Base-by-base conservation (phyloP, 1,284 basidiomycete species). In the Pisolithus thermaeus region DNA sequence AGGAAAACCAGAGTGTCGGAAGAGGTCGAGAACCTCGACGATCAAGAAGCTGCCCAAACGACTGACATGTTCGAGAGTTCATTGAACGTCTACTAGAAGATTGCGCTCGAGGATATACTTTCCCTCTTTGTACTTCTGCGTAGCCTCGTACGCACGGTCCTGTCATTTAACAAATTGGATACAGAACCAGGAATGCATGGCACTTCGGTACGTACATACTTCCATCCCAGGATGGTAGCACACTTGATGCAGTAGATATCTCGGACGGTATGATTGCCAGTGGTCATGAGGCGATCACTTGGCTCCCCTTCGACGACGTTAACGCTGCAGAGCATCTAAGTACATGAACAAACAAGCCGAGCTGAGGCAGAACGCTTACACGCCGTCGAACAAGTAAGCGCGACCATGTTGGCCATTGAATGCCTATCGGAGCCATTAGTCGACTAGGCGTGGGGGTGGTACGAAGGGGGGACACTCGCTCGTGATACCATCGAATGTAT, bases 81-180 rank as follows among this genome's bases (percentile, higher is more conserved):
- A 89, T 72, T 90, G 85, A 48, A 90, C 87, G 62, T 90, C 87
- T 59, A 83, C 76, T 61, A 95, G 84, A 62, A 94, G 77, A 64
- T 90, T 90, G 64, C 91, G 87, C 72, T 99, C 96, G 53, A 99
- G 87, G 67, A 99, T 98, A 69, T 83, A 97, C 74, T 95, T 95
- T 68, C 93, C 93, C 75, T 99, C 96, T 69, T 99, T 99, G 80
- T 99, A 99, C 70, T 91, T 93, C 77, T 99, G 95, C 12, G 82
- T 79, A 7, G 76, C 65, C 63, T 97, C 93, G 66, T 87, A 97
- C 6, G 96, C 96, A 52, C 82, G 81, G 69, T 97, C 95, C 95
- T 97, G 63, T 30, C 16, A 44, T 9, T 37, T n/a, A 48, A 30
- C 18, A 8, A 41, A 16, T 9, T 41, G 40, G 53, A 56, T 44